Evolutionary conservation across 2,329 filamentous ascomycete species (phyloP).

Genomic region (Claviceps sp.): DNA sequence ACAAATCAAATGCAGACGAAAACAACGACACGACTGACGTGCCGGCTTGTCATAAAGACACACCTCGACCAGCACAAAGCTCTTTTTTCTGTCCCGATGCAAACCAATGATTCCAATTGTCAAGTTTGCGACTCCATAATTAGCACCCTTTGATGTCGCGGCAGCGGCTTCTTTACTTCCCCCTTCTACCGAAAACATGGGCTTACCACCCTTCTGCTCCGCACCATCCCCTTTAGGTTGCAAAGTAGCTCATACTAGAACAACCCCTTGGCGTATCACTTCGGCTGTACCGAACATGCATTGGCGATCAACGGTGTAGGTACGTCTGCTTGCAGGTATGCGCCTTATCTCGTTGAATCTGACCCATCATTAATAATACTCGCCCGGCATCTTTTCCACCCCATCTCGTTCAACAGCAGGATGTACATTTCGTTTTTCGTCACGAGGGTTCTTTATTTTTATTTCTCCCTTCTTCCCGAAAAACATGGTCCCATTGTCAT

Average conservation of each 20-base stretch:
- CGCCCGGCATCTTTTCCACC: not conserved
- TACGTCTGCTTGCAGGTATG: slow-evolving; percentile 8
- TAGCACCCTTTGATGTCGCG: not conserved
- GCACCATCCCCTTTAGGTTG: slow-evolving; percentile 3
- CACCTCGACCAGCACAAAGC: not conserved
- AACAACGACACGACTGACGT: not conserved
- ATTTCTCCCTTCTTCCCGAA: not conserved
- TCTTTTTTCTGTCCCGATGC: not conserved
- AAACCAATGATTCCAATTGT: not conserved
- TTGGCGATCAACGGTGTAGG: slow-evolving; percentile 12
- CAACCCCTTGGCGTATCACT: not conserved
- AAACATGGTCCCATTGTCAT: not conserved
- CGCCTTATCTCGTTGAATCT: slow-evolving; percentile 4
- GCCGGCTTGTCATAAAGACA: not conserved
- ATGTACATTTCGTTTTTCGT: not conserved
- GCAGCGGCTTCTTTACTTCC: not conserved
- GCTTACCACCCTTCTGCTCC: not conserved
- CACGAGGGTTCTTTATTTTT: not conserved
- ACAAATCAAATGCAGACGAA: slow-evolving; percentile 1
- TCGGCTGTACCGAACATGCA: slow-evolving; percentile 8
- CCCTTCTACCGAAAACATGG: not conserved
- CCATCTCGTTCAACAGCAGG: not conserved
- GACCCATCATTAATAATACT: slow-evolving; percentile 3
- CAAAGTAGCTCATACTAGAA: slow-evolving; percentile 2
- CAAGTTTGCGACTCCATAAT: not conserved